These are phyloP conservation scores for Waitea zeae DNA, from an alignment of 1,284 basidiomycete genomes.

Conservation along the genomic window DNA sequence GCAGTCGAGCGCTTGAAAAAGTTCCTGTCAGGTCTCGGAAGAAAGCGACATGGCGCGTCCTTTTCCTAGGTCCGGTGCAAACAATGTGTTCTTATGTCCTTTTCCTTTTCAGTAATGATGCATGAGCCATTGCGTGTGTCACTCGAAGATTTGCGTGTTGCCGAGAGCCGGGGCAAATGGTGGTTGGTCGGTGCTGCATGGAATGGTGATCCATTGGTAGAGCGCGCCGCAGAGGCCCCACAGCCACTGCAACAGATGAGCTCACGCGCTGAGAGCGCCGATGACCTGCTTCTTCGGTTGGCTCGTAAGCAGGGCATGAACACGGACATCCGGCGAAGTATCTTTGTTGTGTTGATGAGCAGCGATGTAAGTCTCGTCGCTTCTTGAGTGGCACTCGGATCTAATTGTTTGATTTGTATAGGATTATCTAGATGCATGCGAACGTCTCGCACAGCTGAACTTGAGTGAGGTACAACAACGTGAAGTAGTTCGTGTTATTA, in stretches of 20 bases:
- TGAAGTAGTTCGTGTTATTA: constrained; percentile 80
- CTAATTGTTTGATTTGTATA: constrained; percentile 12
- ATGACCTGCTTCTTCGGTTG: constrained; percentile 51
- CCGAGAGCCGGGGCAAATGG: constrained; percentile 89
- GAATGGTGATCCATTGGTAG: constrained; percentile 79
- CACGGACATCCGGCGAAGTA: constrained; percentile 80
- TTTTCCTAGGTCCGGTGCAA: constrained; percentile 1
- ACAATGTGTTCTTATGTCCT: constrained; percentile 3
- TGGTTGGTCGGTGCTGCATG: constrained; percentile 97
- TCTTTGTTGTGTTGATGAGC: constrained; percentile 91
- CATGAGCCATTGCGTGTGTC: constrained; percentile 77
- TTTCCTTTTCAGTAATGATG: constrained; percentile 36
- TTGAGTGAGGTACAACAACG: constrained; percentile 85
- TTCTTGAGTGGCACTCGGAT: neutral
- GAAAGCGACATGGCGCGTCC: constrained; percentile 53
- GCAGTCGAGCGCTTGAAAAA: constrained; percentile 72
- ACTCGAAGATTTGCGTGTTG: constrained; percentile 71
- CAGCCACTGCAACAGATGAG: constrained; percentile 9
- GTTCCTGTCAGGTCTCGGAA: constrained; percentile 57
- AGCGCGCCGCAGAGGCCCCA: constrained; percentile 24
- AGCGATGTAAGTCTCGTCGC: constrained; percentile 47
- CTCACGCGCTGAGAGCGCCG: constrained; percentile 20
- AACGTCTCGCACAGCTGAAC: constrained; percentile 68
- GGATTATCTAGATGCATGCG: constrained; percentile 92
- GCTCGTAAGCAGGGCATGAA: constrained; percentile 97